phyloP scores from a whole-genome alignment of 31 red algal species.

The Asparagopsis taxiformis region DNA sequence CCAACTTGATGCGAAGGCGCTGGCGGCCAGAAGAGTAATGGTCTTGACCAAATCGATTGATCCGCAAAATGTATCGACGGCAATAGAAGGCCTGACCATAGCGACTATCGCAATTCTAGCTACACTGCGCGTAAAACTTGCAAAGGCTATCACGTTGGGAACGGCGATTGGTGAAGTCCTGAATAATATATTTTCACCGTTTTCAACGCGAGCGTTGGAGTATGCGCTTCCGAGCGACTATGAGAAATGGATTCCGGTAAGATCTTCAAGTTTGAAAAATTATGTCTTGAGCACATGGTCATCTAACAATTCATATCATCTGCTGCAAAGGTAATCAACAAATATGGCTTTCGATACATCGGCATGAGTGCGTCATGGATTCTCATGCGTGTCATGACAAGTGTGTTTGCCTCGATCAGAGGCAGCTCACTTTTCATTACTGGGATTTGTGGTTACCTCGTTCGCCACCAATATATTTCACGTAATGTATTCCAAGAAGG shows the following conservation, averaged over 20 bases:
- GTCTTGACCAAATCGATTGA: constrained; percentile 37
- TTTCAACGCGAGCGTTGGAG: constrained; percentile 8
- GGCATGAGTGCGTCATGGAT: constrained; percentile 50
- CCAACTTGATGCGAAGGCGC: constrained; percentile 20
- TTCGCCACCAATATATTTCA: constrained; percentile 20
- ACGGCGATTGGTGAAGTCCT: constrained; percentile 54
- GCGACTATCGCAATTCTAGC: constrained; percentile 55
- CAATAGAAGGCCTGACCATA: constrained; percentile 49
- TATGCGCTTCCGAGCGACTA: constrained; percentile 16
- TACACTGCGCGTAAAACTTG: constrained; percentile 53
- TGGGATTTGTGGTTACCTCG: constrained; percentile 27
- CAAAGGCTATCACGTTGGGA: constrained; percentile 54
- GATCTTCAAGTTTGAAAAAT: constrained; percentile 2
- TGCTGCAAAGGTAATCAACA: constrained; percentile 17
- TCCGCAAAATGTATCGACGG: constrained; percentile 48
- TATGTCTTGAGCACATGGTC: neutral
- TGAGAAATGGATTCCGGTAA: constrained; percentile 60
- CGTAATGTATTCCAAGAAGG: constrained; percentile 13
- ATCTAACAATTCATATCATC: neutral
- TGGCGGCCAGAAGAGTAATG: constrained; percentile 24
- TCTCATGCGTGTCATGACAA: constrained; percentile 27
- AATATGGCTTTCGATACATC: constrained; percentile 34
- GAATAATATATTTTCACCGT: constrained; percentile 22
- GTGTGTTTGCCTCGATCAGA: constrained; percentile 19
- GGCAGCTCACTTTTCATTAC: constrained; percentile 33